Percentiles rank a stretch among this genome's conserved stretches.
Conservation (phyloP, 169 alveolate genomes). For the Plasmodium yoelii region DNA sequence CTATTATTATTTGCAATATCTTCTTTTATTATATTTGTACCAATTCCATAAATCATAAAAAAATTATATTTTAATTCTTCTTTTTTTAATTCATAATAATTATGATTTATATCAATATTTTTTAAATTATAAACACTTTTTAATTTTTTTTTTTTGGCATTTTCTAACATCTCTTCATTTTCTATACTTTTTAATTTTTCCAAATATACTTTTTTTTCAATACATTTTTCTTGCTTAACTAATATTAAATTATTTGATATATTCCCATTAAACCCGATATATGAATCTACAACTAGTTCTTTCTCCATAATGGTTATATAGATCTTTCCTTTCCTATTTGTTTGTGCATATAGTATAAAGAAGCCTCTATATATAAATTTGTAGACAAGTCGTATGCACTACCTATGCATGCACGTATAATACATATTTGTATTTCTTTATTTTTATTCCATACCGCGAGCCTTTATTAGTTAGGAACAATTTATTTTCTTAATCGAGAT, state of each 20-base stretch:
- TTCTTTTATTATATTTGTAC: conserved; percentile 73
- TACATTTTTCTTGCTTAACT: conserved; percentile 32
- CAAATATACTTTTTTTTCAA: conserved; percentile 16
- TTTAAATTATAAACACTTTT: conserved; percentile 68
- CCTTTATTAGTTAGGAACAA: too few species aligned
- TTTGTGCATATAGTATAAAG: too few species aligned
- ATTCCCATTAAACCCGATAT: conserved; percentile 68
- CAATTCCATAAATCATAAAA: conserved; percentile 74
- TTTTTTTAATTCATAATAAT: conserved; percentile 52
- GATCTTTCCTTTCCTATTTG: neutral
- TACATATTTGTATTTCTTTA: too few species aligned
- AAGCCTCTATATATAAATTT: too few species aligned
- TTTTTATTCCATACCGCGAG: too few species aligned
- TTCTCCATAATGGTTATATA: conserved; percentile 26
- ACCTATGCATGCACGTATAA: too few species aligned
- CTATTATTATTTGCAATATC: conserved; percentile 46
- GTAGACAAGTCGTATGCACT: too few species aligned
- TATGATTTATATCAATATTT: conserved; percentile 60
- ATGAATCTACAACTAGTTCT: conserved; percentile 44
- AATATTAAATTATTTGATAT: conserved; percentile 56
- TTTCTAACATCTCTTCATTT: conserved; percentile 55
- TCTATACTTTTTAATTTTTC: conserved; percentile 62
- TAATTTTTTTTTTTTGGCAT: conserved; percentile 72
- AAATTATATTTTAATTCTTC: conserved; percentile 62
- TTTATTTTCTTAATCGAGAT: too few species aligned